Evolutionary conservation across 148 eudicot genomes (phyloP), one percentile per base, ranked within the genome.

Genomic region (Amaranthus cruentus): DNA sequence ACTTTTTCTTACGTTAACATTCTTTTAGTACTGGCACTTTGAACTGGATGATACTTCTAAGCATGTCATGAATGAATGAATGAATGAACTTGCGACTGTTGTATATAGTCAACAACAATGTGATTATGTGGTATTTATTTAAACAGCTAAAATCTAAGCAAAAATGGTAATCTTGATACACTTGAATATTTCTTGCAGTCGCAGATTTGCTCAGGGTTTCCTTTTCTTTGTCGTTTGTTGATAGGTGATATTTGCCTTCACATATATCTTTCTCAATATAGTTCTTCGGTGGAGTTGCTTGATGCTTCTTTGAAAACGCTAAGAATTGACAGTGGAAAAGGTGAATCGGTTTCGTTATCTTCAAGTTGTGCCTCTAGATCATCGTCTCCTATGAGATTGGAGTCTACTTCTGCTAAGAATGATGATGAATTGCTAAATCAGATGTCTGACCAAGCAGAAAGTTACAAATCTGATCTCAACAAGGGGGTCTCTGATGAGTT

Each of bases 161-260:
- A 28, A 28, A 28, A 28, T 28, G 38, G 38, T 28, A 0, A 28
- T 28, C 38, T 28, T 28, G 38, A 28, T 28, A 28, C 38, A 28
- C 38, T 28, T 28, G 38, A 28, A 28, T 28, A 28, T 28, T 28
- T 28, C 38, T 28, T 28, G 38, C 38, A 28, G 38, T 28, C 38
- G 38, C 38, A 28, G 38, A 28, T 28, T 28, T 28, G 38, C 38
- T 28, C 38, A 28, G 38, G 38, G 38, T 28, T 28, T 28, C 38
- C 38, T 15, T 46, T 47, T 47, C 15, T 15, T 55, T 47, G 47
- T 18, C 11, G 4, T 18, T 38, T 70, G 47, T 49, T 51, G 42
- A 59, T 72, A 91, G 98, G 98, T 84, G 93, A 95, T 48, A 85
- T 95, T 68, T 91, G 95, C 76, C 92, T 95, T 68, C 85, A 87